Evolutionary conservation across 495 filamentous ascomycete genomes (phyloP).

Genomic region (Penicillium desertorum): DNA sequence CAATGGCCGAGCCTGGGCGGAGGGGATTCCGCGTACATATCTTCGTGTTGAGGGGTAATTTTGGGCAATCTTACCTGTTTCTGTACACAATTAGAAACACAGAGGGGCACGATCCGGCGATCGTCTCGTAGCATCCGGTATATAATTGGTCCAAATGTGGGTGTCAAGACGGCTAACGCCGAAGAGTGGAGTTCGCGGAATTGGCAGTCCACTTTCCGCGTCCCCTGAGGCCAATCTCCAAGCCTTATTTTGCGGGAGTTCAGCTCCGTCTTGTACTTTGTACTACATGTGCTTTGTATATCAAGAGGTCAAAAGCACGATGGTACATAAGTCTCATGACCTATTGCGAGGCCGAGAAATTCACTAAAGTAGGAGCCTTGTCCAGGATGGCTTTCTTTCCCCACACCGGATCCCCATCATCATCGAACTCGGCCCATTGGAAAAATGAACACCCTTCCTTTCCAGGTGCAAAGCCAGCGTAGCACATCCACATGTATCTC

Average conservation of each 20-base stretch:
- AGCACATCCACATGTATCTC: constrained; percentile 93
- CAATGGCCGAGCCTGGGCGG: background rate
- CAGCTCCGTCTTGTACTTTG: too few relatives aligned
- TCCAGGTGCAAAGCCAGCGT: constrained; percentile 71
- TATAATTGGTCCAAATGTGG: background rate
- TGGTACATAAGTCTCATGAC: background rate
- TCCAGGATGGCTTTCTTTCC: constrained; percentile 21
- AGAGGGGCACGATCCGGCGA: background rate
- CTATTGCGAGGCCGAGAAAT: constrained; percentile 34
- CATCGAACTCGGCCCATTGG: constrained; percentile 86
- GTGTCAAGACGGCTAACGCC: background rate
- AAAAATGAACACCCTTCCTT: constrained; percentile 80
- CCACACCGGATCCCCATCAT: constrained; percentile 80
- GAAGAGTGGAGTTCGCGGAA: constrained; percentile 1
- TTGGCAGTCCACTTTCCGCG: background rate
- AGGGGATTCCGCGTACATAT: background rate
- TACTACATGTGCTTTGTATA: too few relatives aligned
- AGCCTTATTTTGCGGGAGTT: background rate
- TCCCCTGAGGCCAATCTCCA: background rate
- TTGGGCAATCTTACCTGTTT: background rate
- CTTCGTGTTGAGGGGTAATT: background rate
- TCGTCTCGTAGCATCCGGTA: background rate
- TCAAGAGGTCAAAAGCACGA: background rate
- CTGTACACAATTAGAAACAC: background rate
- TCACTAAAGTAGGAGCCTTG: constrained; percentile 29